A percentile compares a stretch with the other conserved stretches of the same genome.
Evolutionary conservation across 306 rosid species (phyloP).

Genomic region (Gillenia trifoliata): DNA sequence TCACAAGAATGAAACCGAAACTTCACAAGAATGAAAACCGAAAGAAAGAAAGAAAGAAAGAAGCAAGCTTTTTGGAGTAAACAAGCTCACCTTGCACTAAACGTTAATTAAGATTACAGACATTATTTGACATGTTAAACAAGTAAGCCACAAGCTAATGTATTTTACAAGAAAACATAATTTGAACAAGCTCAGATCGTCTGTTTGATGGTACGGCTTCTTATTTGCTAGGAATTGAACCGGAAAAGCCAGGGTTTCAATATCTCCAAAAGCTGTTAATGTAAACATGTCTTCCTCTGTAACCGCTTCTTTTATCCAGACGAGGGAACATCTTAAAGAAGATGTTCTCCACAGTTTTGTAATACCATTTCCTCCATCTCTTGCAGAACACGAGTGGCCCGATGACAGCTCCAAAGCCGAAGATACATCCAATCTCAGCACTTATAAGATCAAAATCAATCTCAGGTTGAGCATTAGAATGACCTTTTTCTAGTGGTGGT

Average conservation of each 20-base stretch:
- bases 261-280: not conserved
- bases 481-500: not conserved
- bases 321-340: not conserved
- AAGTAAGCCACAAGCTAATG: not conserved
- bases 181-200: not conserved
- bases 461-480: not conserved
- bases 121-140: not conserved
- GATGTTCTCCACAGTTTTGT: not conserved
- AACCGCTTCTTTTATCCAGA: not conserved
- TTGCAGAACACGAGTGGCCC: too few species aligned
- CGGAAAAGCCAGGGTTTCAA: not conserved
- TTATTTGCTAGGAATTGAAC: not conserved
- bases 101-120: too few species aligned
- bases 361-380: not conserved
- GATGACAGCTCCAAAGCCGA: not conserved
- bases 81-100: too few species aligned
- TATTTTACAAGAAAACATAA: too few species aligned
- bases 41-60: too few species aligned
- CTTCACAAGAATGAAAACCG: not conserved
- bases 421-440: not conserved
- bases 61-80: too few species aligned
- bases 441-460: not conserved
- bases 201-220: not conserved
- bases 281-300: not conserved
- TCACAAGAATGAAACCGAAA: not conserved